Evolutionary conservation across 345 rosid genomes (phyloP).

Genomic region (Populus deltoides): DNA sequence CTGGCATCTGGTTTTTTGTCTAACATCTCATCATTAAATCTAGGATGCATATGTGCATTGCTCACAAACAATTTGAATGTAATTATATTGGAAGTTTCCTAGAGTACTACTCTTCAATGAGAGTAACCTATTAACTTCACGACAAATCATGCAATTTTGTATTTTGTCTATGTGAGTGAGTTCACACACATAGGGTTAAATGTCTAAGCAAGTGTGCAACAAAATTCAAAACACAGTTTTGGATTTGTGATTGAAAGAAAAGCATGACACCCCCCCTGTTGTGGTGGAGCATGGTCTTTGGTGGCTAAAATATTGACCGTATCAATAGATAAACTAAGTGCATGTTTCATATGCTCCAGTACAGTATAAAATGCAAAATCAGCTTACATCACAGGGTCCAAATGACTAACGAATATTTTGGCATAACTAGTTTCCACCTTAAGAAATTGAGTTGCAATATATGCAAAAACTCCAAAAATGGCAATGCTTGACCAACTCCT

Average conservation of each 20-base stretch:
- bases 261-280: background rate
- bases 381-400: background rate
- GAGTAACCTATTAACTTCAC: background rate
- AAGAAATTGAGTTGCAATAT: background rate
- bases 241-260: background rate
- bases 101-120: background rate
- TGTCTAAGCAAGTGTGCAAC: background rate
- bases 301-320: background rate
- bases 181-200: background rate
- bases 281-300: background rate
- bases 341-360: background rate
- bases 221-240: background rate
- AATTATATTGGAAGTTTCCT: background rate
- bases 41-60: background rate
- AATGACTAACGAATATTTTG: background rate
- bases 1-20: background rate
- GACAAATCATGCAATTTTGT: background rate
- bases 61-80: background rate
- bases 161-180: background rate
- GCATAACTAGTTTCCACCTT: background rate
- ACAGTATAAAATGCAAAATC: background rate
- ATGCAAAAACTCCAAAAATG: background rate
- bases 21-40: background rate
- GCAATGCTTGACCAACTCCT: background rate
- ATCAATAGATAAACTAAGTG: background rate